These are phyloP conservation scores for Skeletonema potamos DNA, from an alignment of 108 stramenopile genomes.

Conservation along the genomic window DNA sequence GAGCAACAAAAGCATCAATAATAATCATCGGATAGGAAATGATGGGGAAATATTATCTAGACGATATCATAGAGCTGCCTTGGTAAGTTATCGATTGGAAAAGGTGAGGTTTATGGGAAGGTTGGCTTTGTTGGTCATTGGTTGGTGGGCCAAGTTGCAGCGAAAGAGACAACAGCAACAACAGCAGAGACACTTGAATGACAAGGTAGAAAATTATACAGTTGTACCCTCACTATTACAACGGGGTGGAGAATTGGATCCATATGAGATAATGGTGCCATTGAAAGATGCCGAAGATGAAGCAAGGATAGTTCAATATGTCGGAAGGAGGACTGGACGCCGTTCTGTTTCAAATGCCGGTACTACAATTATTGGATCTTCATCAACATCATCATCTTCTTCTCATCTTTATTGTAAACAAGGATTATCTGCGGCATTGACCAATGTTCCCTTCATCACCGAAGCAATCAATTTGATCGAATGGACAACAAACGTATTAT, in stretches of 20 bases:
- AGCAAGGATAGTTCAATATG: slow-evolving; percentile 19
- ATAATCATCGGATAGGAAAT: slow-evolving; percentile 2
- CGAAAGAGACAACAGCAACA: not conserved
- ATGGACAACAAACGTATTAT: slow-evolving; percentile 2
- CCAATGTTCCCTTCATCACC: not conserved
- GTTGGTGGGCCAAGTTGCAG: slow-evolving; percentile 25
- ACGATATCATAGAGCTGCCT: slow-evolving; percentile 3
- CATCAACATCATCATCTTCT: not conserved
- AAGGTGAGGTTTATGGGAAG: slow-evolving; percentile 24
- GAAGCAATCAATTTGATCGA: not conserved
- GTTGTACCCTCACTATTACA: slow-evolving; percentile 14
- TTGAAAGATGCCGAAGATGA: slow-evolving; percentile 24
- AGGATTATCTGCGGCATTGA: not conserved
- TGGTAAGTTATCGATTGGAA: slow-evolving; percentile 25
- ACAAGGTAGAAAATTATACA: not conserved
- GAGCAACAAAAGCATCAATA: not conserved
- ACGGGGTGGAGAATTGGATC: slow-evolving; percentile 43
- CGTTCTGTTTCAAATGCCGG: slow-evolving; percentile 39
- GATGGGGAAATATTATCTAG: slow-evolving; percentile 18
- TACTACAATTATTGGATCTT: not conserved
- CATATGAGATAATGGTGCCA: slow-evolving; percentile 24
- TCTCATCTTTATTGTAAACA: not conserved
- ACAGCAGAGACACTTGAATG: not conserved
- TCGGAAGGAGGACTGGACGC: slow-evolving; percentile 45
- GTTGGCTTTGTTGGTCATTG: slow-evolving; percentile 28